phyloP scores from a whole-genome alignment of 2,329 filamentous ascomycete species.

The Elsinoe arachidis region DNA sequence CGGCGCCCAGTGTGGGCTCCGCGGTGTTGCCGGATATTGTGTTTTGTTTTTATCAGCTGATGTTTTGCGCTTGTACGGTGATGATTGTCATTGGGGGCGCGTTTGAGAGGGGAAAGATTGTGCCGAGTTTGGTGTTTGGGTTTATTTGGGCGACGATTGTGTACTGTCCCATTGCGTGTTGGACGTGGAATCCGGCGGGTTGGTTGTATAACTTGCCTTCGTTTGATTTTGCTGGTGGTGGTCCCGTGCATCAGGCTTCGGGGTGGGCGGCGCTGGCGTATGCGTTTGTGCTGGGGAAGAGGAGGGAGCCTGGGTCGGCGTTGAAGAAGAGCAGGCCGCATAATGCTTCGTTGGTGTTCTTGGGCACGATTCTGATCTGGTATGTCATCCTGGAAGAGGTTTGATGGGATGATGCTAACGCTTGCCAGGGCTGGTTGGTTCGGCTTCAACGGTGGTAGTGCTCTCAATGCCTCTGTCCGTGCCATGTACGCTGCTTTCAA shows the following conservation, averaged over 20 bases:
- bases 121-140: slow-evolving; percentile 55
- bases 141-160: slow-evolving; percentile 58
- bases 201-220: slow-evolving; percentile 55
- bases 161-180: slow-evolving; percentile 55
- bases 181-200: slow-evolving; percentile 59
- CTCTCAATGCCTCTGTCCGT: slow-evolving; percentile 45
- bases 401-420: slow-evolving; percentile 24
- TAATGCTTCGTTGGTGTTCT: slow-evolving; percentile 54
- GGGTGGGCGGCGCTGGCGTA: slow-evolving; percentile 58
- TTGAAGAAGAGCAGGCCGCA: slow-evolving; percentile 50
- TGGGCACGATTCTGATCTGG: slow-evolving; percentile 58
- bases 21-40: slow-evolving; percentile 54
- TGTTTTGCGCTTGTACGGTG: slow-evolving; percentile 54
- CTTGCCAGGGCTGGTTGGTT: slow-evolving; percentile 42
- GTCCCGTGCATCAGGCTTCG: slow-evolving; percentile 56
- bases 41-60: slow-evolving; percentile 57
- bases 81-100: slow-evolving; percentile 58
- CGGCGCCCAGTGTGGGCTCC: slow-evolving; percentile 52
- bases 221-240: slow-evolving; percentile 54
- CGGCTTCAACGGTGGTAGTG: slow-evolving; percentile 50
- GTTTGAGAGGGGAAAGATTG: slow-evolving; percentile 55
- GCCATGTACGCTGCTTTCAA: slow-evolving; percentile 50
- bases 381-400: slow-evolving; percentile 28
- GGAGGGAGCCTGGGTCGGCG: slow-evolving; percentile 41
- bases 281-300: slow-evolving; percentile 54